Percentiles rank a stretch among this genome's conserved stretches.
These are phyloP conservation scores for Penicillium freii DNA, from an alignment of 2,329 filamentous ascomycete species.

Conservation along the genomic window DNA sequence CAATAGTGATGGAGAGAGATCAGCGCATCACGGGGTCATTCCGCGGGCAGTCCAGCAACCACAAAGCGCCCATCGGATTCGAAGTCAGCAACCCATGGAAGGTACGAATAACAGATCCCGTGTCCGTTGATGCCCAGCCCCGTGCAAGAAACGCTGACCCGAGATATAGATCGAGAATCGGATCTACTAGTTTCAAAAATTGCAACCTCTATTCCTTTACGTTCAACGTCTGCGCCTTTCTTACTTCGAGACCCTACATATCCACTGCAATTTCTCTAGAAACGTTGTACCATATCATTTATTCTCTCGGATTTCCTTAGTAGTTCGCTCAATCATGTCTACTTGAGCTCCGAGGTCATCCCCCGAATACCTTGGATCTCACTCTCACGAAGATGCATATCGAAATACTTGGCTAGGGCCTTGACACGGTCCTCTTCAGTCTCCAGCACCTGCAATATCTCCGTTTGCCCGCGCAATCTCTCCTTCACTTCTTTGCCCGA, in stretches of 20 bases:
- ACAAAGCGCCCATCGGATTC: constrained; percentile 60
- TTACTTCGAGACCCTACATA: constrained; percentile 27
- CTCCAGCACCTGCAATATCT: constrained; percentile 47
- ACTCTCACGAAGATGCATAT: constrained; percentile 51
- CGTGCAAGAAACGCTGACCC: constrained; percentile 19
- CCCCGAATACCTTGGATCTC: constrained; percentile 54
- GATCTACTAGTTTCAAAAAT: constrained; percentile 35
- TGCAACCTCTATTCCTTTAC: constrained; percentile 22
- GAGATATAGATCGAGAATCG: constrained; percentile 40
- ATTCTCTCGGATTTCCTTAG: background rate
- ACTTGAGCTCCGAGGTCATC: constrained; percentile 48
- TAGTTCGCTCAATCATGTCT: constrained; percentile 14
- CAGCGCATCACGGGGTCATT: constrained; percentile 59
- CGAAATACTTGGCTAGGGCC: constrained; percentile 54
- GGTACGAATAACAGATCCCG: constrained; percentile 42
- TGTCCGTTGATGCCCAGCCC: background rate
- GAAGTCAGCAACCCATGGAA: constrained; percentile 68
- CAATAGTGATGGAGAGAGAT: constrained; percentile 66
- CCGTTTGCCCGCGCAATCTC: constrained; percentile 52
- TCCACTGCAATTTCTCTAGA: constrained; percentile 25
- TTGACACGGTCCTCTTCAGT: constrained; percentile 56
- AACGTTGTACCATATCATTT: constrained; percentile 26
- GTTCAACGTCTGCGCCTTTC: constrained; percentile 21
- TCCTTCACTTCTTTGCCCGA: constrained; percentile 53
- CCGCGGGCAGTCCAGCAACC: constrained; percentile 61